These are phyloP conservation scores for Pseudomonodictys pantanalensis DNA, from an alignment of 495 filamentous ascomycete species.

Conservation along the genomic window DNA sequence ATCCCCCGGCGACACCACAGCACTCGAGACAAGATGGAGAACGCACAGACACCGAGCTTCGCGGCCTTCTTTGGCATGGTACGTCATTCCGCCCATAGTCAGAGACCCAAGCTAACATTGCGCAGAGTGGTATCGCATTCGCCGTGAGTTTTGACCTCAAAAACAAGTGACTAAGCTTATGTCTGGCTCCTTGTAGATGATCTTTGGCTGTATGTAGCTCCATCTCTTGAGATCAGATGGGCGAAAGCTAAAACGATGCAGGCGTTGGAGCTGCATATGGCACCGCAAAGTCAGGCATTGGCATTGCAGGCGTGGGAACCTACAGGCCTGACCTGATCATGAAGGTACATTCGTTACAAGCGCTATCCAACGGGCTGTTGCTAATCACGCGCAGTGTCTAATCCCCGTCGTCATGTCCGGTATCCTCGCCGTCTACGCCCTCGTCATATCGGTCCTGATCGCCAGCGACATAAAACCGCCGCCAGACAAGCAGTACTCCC, in stretches of 20 bases:
- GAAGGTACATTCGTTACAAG: slow-evolving; percentile 64
- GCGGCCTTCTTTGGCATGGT: slow-evolving; percentile 98
- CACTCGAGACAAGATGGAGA: slow-evolving; percentile 51
- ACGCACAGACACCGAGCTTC: slow-evolving; percentile 77
- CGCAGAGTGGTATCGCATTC: slow-evolving; percentile 78
- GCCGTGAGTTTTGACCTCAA: slow-evolving; percentile 65
- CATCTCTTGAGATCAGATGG: neutral
- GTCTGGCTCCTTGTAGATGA: slow-evolving; percentile 53
- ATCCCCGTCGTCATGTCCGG: slow-evolving; percentile 99
- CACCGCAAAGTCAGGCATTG: slow-evolving; percentile 94
- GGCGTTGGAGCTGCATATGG: slow-evolving; percentile 93
- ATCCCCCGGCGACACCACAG: too few species aligned
- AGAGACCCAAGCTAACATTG: slow-evolving; percentile 33
- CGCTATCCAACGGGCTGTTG: neutral
- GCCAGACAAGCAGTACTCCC: slow-evolving; percentile 60
- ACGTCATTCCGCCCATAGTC: slow-evolving; percentile 40
- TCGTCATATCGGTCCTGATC: slow-evolving; percentile 94
- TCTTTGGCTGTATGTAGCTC: slow-evolving; percentile 76
- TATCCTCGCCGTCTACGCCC: slow-evolving; percentile 97
- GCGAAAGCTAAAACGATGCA: slow-evolving; percentile 40
- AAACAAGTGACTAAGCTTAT: neutral
- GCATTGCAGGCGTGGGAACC: slow-evolving; percentile 89
- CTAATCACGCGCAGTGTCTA: slow-evolving; percentile 60
- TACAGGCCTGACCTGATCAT: slow-evolving; percentile 95
- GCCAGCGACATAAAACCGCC: slow-evolving; percentile 75